Base-by-base conservation (phyloP, 78 protist species). In the Chrysochromulina parva region DNA sequence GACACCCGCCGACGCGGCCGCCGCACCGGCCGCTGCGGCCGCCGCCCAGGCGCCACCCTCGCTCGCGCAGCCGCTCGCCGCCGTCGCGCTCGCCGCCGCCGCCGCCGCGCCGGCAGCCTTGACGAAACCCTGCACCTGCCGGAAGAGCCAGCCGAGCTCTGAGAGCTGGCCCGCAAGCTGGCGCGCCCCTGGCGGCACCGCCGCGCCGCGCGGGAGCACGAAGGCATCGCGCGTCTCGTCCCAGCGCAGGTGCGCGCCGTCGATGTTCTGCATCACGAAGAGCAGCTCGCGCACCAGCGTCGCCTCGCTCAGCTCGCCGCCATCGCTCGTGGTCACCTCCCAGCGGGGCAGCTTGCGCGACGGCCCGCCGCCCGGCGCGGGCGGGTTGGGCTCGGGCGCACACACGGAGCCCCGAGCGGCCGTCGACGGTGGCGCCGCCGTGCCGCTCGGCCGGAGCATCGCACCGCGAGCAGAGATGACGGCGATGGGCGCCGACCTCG, bases 121-220 rank as follows among this genome's bases (percentile, higher is more conserved):
- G 71, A 65, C 71, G 71, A 16, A 65, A 10, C 4, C 38, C 52
- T 3, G 52, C 78, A 69, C 78, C 50, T 69, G 78, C 17, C 11
- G 2, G 78, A 28, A 88, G 17, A 88, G 50, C 90, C 90, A 88
- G 5, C 90, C 90, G 14, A 65, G 54, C 62, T 88, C 90, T 28
- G 48, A 16, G 65, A 65, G 7, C 38, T 82, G 59, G 50, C 26
- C 6, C 84, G 52, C 81, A 6, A 88, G 60, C 11, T 88, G 78
- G 26, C 62, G 76, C 28, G 47, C 9, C 19, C 58, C 48, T 0
- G 48, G 24, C 47, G 90, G 81, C 26, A 69, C 11, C 53, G 3
- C 11, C 78, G 3, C 11, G 78, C 3, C 11, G 78, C 11, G 52
- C 14, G 38, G 53, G 50, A 69, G 53, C 78, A 13, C 13, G 50